These are phyloP conservation scores for Ulota crispa DNA, from an alignment of 225 moss, liverwort and hornwort species.

Conservation along the genomic window DNA sequence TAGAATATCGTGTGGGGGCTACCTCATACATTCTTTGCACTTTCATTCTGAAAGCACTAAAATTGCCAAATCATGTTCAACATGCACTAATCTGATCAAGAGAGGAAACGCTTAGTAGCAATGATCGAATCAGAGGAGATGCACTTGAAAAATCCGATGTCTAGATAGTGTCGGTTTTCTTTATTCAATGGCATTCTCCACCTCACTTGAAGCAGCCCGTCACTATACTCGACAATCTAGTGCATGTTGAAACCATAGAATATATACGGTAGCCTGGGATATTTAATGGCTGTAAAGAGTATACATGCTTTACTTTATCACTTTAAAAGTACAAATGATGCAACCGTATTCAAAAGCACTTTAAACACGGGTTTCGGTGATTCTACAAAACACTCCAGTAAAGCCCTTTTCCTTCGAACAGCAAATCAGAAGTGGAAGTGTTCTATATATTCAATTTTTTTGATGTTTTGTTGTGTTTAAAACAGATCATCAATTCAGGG, in stretches of 20 bases:
- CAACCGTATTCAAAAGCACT: background rate
- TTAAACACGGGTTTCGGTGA: background rate
- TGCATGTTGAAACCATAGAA: background rate
- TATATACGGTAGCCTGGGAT: background rate
- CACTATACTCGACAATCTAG: background rate
- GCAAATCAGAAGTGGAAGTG: no score
- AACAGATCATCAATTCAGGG: background rate
- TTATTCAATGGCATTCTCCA: background rate
- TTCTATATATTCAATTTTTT: no score
- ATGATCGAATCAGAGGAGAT: background rate
- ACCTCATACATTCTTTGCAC: background rate
- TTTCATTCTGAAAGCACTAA: background rate
- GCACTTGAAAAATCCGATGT: background rate
- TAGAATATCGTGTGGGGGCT: slow-evolving; percentile 6
- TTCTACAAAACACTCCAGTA: background rate
- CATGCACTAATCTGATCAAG: background rate
- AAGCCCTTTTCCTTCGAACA: no score
- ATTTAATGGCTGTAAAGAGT: background rate
- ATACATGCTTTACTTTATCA: background rate
- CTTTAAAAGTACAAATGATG: background rate
- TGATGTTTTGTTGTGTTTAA: no score
- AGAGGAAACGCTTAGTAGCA: background rate
- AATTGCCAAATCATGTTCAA: background rate
- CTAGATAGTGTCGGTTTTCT: background rate
- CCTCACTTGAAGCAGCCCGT: background rate